Base-by-base conservation (phyloP, 768 basidiomycete species). In the Chalciporus sphaerocephalus region DNA sequence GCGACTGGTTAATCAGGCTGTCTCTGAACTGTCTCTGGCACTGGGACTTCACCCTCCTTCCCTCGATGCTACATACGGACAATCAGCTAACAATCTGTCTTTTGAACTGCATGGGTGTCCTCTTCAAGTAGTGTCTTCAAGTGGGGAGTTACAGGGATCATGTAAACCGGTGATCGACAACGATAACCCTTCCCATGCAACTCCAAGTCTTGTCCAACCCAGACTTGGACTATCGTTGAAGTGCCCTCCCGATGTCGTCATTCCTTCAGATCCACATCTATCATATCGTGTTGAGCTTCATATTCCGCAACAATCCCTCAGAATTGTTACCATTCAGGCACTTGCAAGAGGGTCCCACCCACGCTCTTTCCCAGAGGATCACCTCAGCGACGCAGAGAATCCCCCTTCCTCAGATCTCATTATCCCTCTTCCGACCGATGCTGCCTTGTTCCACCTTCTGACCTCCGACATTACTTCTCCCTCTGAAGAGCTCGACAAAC, bases 1-100 rank as follows among this genome's bases (percentile, higher is more conserved):
- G 69, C 92, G 88, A 56, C 70, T 94, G 25, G 93, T 97, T 55
- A 86, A 89, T 51, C 76, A 83, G 58, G 78, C 92, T 28, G 89
- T 87, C 1, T 65, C 69, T 10, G 93, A 97, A 64, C 80, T 97
- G 15, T 72, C 78, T 4, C 74, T n/a, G n/a, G n/a, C 79, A 2
- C 69, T 92, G 18, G 92, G 89, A 0, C 67, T 83, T 8, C 69
- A 68, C 46, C 80, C 80, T 5, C 57, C 65, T 8, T 57, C 78
- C 0, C 64, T 82, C 39, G 62, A 75, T 17, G 60, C 75, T 15
- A 62, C 56, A 35, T 47, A 47, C 25, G 25, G 25, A 27, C 25
- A 27, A 27, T 27, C 25, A 27, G n/a, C n/a, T n/a, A n/a, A n/a
- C n/a, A n/a, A n/a, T n/a, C n/a, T n/a, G n/a, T n/a, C n/a, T n/a